These are phyloP conservation scores for Tetracentron sinense DNA, from an alignment of 164 flowering plant genomes.

Conservation along the genomic window DNA sequence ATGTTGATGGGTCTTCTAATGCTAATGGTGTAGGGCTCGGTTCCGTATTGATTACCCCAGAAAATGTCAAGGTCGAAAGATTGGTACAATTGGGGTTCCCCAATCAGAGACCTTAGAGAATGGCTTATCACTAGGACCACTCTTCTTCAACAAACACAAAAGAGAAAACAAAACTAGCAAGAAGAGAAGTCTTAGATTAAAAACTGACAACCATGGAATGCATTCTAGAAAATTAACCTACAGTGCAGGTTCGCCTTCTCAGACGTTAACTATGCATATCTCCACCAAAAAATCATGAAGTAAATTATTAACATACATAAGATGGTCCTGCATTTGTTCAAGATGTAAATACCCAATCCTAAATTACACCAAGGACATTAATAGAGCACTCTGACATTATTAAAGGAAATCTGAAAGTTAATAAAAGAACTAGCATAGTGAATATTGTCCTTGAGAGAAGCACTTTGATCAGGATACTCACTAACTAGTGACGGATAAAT, in stretches of 20 bases:
- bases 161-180: constrained; percentile 6
- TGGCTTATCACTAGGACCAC: constrained; percentile 16
- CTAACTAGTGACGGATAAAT: constrained; percentile 28
- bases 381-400: constrained; percentile 6
- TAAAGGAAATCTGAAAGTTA: not conserved
- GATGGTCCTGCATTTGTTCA: constrained; percentile 15
- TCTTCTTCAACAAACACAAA: constrained; percentile 9
- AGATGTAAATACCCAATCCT: constrained; percentile 18
- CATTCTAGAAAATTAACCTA: constrained; percentile 18
- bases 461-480: constrained; percentile 12
- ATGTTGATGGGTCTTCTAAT: too few species aligned
- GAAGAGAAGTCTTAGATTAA: constrained; percentile 8
- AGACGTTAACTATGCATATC: constrained; percentile 13
- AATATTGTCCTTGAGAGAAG: constrained; percentile 13
- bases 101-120: constrained; percentile 17
- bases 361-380: constrained; percentile 9
- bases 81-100: too few species aligned
- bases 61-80: too few species aligned
- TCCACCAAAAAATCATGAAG: constrained; percentile 16
- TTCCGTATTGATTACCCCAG: too few species aligned
- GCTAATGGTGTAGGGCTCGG: too few species aligned
- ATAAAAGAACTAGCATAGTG: constrained; percentile 4
- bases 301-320: constrained; percentile 10
- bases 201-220: constrained; percentile 10
- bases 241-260: constrained; percentile 18